Evolutionary conservation across 2,329 filamentous ascomycete genomes (phyloP), one percentile per base, ranked within the genome.

Genomic region (Talaromyces funiculosus): DNA sequence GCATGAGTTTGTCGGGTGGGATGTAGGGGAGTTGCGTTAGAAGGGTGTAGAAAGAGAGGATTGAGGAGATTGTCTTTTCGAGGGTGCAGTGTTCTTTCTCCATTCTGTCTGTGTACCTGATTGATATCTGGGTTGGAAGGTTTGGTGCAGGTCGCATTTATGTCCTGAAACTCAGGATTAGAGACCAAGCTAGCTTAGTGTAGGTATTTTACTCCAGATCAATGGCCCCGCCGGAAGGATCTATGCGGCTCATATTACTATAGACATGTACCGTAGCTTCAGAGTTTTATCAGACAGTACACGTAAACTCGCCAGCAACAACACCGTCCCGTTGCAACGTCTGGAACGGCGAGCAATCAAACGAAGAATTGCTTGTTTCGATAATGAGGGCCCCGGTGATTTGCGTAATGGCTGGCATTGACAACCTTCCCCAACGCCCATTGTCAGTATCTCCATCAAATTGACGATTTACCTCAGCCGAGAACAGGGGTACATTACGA

Each of bases 241-340:
- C 40, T 4, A 12, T 53, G 24, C 37, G 37, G 16, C 37, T 38
- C 37, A 6, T 33, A 33, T n/a, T n/a, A n/a, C n/a, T n/a, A n/a
- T n/a, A n/a, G n/a, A n/a, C n/a, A n/a, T n/a, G n/a, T n/a, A n/a
- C n/a, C n/a, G n/a, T n/a, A n/a, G n/a, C n/a, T n/a, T n/a, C n/a
- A n/a, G n/a, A n/a, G 12, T 12, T 33, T 3, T 3, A 33, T 53
- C 31, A 54, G 8, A 54, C 35, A 10, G 51, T 40, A 26, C 51
- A 54, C 4, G 35, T 54, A 14, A 54, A 54, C 9, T 38, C 14
- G 12, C 33, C 51, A 0, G 2, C n/a, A 83, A 69, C 85, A 87
- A 9, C 81, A 84, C 85, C 85, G 87, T 24, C 80, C 84, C 3
- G 85, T 84, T 16, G 85, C 85, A 1, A 81, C 79, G 55, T 80